These are phyloP conservation scores for Microsporum audouinii DNA, from an alignment of 2,329 filamentous ascomycete species.

Conservation along the genomic window DNA sequence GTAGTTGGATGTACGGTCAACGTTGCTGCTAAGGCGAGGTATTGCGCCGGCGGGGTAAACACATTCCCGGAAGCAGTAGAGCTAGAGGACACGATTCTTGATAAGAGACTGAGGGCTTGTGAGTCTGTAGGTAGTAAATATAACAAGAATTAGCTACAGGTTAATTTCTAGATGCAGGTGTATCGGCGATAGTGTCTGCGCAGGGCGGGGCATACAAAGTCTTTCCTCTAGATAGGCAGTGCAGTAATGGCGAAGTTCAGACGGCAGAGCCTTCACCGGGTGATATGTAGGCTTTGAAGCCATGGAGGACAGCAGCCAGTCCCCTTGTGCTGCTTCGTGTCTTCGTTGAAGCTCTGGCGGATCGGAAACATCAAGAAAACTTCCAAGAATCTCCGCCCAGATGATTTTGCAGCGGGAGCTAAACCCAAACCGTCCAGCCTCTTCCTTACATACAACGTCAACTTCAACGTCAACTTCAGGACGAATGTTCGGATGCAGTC, in stretches of 20 bases:
- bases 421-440: neutral
- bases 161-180: slow-evolving; percentile 3
- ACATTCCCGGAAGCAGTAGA: slow-evolving; percentile 37
- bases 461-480: neutral
- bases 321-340: neutral
- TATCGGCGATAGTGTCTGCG: neutral
- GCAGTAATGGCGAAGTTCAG: slow-evolving; percentile 54
- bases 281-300: slow-evolving; percentile 34
- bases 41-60: slow-evolving; percentile 56
- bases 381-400: neutral
- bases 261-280: slow-evolving; percentile 46
- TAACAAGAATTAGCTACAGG: neutral
- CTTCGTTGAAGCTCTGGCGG: neutral
- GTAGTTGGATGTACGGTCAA: slow-evolving; percentile 70
- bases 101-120: slow-evolving; percentile 53
- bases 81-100: slow-evolving; percentile 28
- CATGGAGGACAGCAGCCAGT: neutral
- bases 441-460: neutral
- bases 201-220: slow-evolving; percentile 42
- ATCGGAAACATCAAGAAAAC: neutral
- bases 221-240: slow-evolving; percentile 66
- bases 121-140: slow-evolving; percentile 32
- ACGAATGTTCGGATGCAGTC: neutral
- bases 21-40: slow-evolving; percentile 67
- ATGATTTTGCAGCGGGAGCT: neutral